Percentiles rank a stretch among this genome's conserved stretches.
These are phyloP conservation scores for Acer campestre DNA, from an alignment of 345 rosid genomes.

Conservation along the genomic window DNA sequence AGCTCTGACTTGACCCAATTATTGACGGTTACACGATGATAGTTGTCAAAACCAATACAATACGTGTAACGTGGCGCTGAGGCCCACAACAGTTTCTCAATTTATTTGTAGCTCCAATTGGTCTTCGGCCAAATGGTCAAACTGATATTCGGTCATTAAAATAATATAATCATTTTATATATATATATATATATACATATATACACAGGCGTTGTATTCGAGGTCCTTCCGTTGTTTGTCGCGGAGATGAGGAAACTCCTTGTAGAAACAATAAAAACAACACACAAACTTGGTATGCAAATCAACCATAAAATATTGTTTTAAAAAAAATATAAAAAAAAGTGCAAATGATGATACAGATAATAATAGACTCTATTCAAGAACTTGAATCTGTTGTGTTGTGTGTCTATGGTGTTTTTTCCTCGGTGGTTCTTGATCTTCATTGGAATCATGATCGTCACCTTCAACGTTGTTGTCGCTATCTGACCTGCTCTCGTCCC, in stretches of 20 bases:
- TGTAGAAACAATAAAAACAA: constrained; percentile 42
- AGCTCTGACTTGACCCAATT: too few species aligned
- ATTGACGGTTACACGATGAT: too few species aligned
- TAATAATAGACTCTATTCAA: constrained; percentile 46
- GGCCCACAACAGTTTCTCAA: too few species aligned
- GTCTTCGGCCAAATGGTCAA: too few species aligned
- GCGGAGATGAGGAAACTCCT: constrained; percentile 72
- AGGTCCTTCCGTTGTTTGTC: constrained; percentile 65
- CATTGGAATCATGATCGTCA: constrained; percentile 49
- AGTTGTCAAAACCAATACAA: too few species aligned
- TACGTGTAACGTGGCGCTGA: too few species aligned
- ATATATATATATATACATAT: too few species aligned
- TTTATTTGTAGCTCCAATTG: too few species aligned
- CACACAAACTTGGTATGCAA: neutral
- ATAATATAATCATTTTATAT: too few species aligned
- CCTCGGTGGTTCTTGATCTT: constrained; percentile 36
- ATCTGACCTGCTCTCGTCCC: constrained; percentile 57
- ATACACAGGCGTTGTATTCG: too few species aligned
- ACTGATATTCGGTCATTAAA: too few species aligned
- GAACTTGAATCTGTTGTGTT: constrained; percentile 68
- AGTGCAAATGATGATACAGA: neutral
- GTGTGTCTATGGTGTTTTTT: constrained; percentile 79
- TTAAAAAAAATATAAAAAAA: neutral
- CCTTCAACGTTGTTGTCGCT: constrained; percentile 58
- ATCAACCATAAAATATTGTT: neutral